A percentile compares a stretch with the other conserved stretches of the same genome.
Conservation (phyloP, 192 early-diverging fungal species). For the Coemansia sp. region DNA sequence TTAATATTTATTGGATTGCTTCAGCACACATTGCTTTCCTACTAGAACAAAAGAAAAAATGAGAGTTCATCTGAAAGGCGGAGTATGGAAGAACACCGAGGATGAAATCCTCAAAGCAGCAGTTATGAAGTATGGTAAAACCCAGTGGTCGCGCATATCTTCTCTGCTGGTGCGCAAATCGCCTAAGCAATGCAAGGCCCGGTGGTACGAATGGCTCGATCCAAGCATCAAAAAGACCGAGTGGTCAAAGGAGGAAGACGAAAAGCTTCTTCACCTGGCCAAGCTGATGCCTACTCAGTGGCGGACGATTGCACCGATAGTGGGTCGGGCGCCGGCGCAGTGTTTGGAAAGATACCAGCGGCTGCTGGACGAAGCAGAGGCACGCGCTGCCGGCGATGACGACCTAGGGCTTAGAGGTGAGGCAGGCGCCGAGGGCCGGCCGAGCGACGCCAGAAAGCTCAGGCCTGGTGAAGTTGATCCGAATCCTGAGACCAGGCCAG, state of each 20-base stretch:
- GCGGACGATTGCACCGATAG: conserved; percentile 98
- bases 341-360: conserved; percentile 95
- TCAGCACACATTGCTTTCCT: not conserved
- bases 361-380: conserved; percentile 95
- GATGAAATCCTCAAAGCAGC: conserved; percentile 98
- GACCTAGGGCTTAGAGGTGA: conserved; percentile 65
- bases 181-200: conserved; percentile 98
- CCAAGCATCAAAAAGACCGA: conserved; percentile 99
- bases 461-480: conserved; percentile 97
- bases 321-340: conserved; percentile 94
- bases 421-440: conserved; percentile 48
- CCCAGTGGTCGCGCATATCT: conserved; percentile 98
- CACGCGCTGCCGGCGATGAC: conserved; percentile 66
- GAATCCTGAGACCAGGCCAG: conserved; percentile 95
- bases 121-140: conserved; percentile 98
- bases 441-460: conserved; percentile 70
- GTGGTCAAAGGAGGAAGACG: conserved; percentile 99
- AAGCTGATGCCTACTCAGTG: conserved; percentile 99
- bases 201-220: conserved; percentile 99
- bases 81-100: conserved; percentile 99
- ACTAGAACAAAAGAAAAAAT: conserved; percentile 4
- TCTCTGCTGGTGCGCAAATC: conserved; percentile 93
- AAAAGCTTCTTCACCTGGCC: conserved; percentile 94
- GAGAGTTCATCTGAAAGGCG: conserved; percentile 64
- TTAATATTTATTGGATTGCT: no score